Evolutionary conservation across 805 yeast genomes (phyloP), one percentile per base, ranked within the genome.

Genomic region (Tetrapisispora phaffii): DNA sequence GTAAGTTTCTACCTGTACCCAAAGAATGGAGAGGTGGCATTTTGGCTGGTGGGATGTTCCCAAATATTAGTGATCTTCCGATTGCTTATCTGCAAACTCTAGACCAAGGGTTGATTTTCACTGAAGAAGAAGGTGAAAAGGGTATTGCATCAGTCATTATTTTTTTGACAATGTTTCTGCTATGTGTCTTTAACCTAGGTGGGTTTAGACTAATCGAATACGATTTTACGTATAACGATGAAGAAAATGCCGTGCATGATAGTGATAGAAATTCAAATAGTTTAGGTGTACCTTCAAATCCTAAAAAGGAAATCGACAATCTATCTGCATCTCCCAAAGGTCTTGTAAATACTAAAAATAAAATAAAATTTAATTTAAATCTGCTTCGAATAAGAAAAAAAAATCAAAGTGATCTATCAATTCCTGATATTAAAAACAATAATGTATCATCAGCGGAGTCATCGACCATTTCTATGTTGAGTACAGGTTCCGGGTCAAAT

Each of bases 61-160:
- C 86, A 29, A 83, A 83, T 58, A 82, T 82, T 39, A 75, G 84
- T 28, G 93, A 83, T 58, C 68, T 83, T 40, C 93, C 93, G 0
- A 82, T 83, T 51, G 89, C 90, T 0, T 82, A 81, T 56, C 55
- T 83, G 41, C 86, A 81, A 54, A 81, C 85, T 1, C 68, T 82
- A 62, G 74, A 85, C 38, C 72, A 76, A 15, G 77, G 86, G 1
- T 68, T 76, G 1, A 67, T 73, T 7, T 80, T 88, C 54, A 68
- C 80, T 0, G 55, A 68, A 15, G 74, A 63, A 4, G 79, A 84
- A 49, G 86, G 85, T 32, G 72, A 77, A 44, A 74, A 75, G 53
- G 97, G 96, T 22, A 82, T 83, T 22, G 93, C 96, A 0, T 85
- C 83, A 62, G 82, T 85, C 19, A 82, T 88, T 55, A 80, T 88